Percentiles rank a stretch among this genome's conserved stretches.
phyloP scores from a whole-genome alignment of 2,329 filamentous ascomycete species.

The Sordariomycetes sp. region DNA sequence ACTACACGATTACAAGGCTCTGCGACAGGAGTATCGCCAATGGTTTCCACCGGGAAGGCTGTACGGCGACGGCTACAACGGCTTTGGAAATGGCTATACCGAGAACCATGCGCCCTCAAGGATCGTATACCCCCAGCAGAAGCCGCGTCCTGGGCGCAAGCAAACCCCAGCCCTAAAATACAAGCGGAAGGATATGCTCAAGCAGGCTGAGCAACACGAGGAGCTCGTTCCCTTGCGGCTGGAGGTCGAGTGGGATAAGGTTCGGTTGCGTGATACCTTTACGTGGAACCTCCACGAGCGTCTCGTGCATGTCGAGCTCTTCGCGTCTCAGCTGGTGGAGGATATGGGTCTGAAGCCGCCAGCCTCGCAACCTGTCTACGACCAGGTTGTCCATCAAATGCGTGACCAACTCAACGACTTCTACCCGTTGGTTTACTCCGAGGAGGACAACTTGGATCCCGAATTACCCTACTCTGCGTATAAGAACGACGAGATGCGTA shows the following conservation, averaged over 20 bases:
- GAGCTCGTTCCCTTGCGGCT: constrained; percentile 85
- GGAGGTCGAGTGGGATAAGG: constrained; percentile 91
- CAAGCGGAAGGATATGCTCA: constrained; percentile 68
- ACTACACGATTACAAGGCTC: constrained; percentile 56
- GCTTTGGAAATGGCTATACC: constrained; percentile 81
- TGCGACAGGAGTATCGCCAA: constrained; percentile 45
- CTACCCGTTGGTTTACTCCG: constrained; percentile 82
- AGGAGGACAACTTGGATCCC: constrained; percentile 84
- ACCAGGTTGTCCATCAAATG: constrained; percentile 59
- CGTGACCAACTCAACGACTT: constrained; percentile 88
- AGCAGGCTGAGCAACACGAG: constrained; percentile 84
- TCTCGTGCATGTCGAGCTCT: constrained; percentile 68
- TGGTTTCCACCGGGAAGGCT: constrained; percentile 48
- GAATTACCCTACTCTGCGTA: constrained; percentile 87
- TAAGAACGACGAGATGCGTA: constrained; percentile 98
- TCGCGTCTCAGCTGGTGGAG: constrained; percentile 83
- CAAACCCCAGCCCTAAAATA: constrained; percentile 66
- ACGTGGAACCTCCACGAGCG: constrained; percentile 98
- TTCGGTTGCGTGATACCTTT: constrained; percentile 93
- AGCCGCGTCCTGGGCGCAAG: constrained; percentile 67
- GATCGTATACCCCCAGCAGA: constrained; percentile 71
- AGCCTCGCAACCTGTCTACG: constrained; percentile 52
- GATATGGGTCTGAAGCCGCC: constrained; percentile 76
- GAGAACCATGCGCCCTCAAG: constrained; percentile 58
- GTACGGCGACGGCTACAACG: constrained; percentile 72